Base-by-base conservation (phyloP, 1,284 basidiomycete genomes). In the Moesziomyces aphidis region DNA sequence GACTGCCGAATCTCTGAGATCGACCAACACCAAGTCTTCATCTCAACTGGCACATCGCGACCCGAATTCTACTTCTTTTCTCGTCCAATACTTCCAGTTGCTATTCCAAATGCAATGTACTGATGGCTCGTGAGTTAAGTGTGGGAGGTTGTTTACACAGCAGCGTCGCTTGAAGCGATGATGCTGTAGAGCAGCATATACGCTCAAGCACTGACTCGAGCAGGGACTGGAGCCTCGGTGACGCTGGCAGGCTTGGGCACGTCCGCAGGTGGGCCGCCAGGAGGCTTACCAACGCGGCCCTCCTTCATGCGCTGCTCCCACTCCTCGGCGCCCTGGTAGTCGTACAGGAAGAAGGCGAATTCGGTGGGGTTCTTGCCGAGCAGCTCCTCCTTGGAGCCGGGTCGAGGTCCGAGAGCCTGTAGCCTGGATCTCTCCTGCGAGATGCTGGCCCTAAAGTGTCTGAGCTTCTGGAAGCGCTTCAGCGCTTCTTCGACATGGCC, bases 221-320 rank as follows among this genome's bases (percentile, higher is more conserved):
- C 50, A 9, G 50, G 39, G 24, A 31, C 8, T 87, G 93, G 64
- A 91, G 90, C 43, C 90, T 93, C 50, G 17, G 39, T 19, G 39
- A 15, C 11, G 2, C 15, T 34, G 6, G 26, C 24, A 34, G 44
- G 43, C 28, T 21, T 55, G 11, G 54, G 34, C 23, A 46, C 54
- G 7, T 42, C 42, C 17, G 48, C 53, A 8, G 46, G 36, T n/a
- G 42, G 51, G 19, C 21, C 26, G 5, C 45, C 52, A n/a, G 43
- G 26, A 5, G 31, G 26, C 44, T 50, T 36, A 10, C 56, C 56
- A 1, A 23, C 89, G 93, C 72, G 93, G 92, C 55, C 92, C 92
- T 87, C 73, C 70, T 61, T 39, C 66, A 70, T 55, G 66, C 69
- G 45, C 50, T 47, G 50, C 55, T 78, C 72, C 78, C 80, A 83